Conservation (phyloP, 306 rosid genomes). For the Vigna hirtella region DNA sequence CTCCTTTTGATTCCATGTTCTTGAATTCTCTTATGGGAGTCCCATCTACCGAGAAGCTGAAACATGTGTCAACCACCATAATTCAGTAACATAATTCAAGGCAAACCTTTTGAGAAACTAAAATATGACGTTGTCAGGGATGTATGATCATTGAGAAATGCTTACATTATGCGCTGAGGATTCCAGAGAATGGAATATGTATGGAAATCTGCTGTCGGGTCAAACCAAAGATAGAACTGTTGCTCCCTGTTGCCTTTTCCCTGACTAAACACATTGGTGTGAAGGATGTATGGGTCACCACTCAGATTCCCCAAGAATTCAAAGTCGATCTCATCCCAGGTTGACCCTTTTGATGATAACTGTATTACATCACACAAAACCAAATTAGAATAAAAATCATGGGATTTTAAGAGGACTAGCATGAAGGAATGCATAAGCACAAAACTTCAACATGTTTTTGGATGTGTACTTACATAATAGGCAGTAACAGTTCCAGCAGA, state of each 20-base stretch:
- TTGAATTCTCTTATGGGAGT: constrained; percentile 76
- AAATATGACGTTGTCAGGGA: background rate
- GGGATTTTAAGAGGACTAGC: background rate
- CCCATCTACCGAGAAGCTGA: constrained; percentile 71
- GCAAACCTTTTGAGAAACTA: background rate
- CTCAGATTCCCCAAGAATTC: constrained; percentile 75
- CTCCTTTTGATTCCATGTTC: constrained; percentile 65
- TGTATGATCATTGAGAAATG: background rate
- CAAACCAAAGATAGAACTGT: constrained; percentile 77
- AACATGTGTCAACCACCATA: background rate
- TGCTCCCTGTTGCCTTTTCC: constrained; percentile 88
- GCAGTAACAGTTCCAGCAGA: constrained; percentile 61
- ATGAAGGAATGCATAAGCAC: background rate
- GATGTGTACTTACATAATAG: background rate
- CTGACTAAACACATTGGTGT: constrained; percentile 66
- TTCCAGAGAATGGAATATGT: constrained; percentile 76
- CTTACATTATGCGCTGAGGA: constrained; percentile 14
- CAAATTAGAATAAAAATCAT: background rate
- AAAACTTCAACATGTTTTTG: background rate
- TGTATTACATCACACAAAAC: constrained; percentile 4
- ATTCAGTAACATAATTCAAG: background rate
- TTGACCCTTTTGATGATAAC: constrained; percentile 68
- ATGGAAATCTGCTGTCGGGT: constrained; percentile 76
- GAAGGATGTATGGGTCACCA: constrained; percentile 72
- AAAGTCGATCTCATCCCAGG: constrained; percentile 80